Conservation (phyloP, 139 green algal species). For the Diplosphaera chodatii region DNA sequence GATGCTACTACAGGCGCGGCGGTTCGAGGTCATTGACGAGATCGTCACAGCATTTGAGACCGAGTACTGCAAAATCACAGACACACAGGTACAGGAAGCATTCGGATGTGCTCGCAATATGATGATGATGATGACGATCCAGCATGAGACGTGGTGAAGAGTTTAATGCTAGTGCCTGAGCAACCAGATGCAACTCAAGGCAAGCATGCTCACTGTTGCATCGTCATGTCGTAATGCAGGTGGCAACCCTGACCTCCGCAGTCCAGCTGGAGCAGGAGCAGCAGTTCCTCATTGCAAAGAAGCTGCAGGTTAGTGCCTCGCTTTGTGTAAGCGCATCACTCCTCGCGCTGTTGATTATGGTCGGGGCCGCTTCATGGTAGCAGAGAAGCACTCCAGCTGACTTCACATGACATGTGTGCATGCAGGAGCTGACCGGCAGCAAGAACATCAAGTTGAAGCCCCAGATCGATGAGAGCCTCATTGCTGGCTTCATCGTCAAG, state of each 20-base stretch:
- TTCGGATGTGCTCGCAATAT: not conserved
- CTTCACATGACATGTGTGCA: not conserved
- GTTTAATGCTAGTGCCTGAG: too few relatives aligned
- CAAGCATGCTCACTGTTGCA: too few relatives aligned
- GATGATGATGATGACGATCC: too few relatives aligned
- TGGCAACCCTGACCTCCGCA: slow-evolving; percentile 86
- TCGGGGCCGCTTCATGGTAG: too few relatives aligned
- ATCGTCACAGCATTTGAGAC: slow-evolving; percentile 91
- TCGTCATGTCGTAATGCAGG: too few relatives aligned
- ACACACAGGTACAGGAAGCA: slow-evolving; percentile 76
- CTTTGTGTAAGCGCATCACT: too few relatives aligned
- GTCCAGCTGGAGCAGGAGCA: slow-evolving; percentile 98
- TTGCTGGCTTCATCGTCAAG: slow-evolving; percentile 94
- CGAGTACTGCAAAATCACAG: slow-evolving; percentile 91
- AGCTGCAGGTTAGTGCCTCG: slow-evolving; percentile 67
- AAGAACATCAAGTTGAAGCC: slow-evolving; percentile 99
- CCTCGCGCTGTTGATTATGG: too few relatives aligned
- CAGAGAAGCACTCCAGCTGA: too few relatives aligned
- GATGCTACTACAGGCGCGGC: slow-evolving; percentile 50
- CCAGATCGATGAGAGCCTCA: slow-evolving; percentile 84
- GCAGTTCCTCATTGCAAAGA: slow-evolving; percentile 99
- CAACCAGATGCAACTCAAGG: too few relatives aligned
- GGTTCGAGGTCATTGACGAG: slow-evolving; percentile 69
- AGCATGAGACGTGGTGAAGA: not conserved
- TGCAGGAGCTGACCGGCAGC: slow-evolving; percentile 87